Base-by-base conservation (phyloP, 1,284 basidiomycete species). In the Puccinia sorghi region DNA sequence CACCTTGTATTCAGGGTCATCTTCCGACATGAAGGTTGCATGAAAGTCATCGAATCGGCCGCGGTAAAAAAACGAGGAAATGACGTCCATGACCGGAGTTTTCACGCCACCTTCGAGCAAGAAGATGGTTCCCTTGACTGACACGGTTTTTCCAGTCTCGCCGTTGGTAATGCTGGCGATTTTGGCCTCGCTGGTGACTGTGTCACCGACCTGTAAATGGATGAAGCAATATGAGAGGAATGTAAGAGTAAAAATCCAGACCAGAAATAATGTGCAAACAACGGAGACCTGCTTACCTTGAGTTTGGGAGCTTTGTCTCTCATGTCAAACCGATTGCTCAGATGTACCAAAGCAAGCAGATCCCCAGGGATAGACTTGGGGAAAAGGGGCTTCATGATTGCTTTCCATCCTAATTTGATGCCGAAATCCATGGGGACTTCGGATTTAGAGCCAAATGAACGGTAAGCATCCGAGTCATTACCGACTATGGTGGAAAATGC, bases 391-490 rank as follows among this genome's bases (percentile, higher is more conserved):
- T 92, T 93, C 91, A 97, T 97, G 85, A 97, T 97, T 11, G 94
- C 93, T 90, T 94, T 90, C 95, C 96, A 98, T 61, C 95, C 94
- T 67, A 94, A 92, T 80, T 98, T 95, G 84, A 99, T 99, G 76
- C 94, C 94, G 84, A 97, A 98, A 87, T 99, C 97, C 93, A 99
- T 97, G 0, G 96, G 96, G 0, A 93, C 93, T 83, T 91, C 89
- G 48, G 93, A 89, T 43, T 86, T 87, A 64, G 90, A 88, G 76
- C 87, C 90, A 11, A 72, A 17, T 72, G 93, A 89, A 93, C 66
- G 75, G 89, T 96, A 99, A 8, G 89, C 88, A 85, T 95, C 94
- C 2, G 74, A 76, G 32, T 76, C 39, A n/a, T 76, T 76, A 9
- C 52, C 59, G 79, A 98, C 90, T 69, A 99, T 91, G 61, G 90